Conservation (phyloP, 2,329 filamentous ascomycete species). For the Fusarium odoratissimum region DNA sequence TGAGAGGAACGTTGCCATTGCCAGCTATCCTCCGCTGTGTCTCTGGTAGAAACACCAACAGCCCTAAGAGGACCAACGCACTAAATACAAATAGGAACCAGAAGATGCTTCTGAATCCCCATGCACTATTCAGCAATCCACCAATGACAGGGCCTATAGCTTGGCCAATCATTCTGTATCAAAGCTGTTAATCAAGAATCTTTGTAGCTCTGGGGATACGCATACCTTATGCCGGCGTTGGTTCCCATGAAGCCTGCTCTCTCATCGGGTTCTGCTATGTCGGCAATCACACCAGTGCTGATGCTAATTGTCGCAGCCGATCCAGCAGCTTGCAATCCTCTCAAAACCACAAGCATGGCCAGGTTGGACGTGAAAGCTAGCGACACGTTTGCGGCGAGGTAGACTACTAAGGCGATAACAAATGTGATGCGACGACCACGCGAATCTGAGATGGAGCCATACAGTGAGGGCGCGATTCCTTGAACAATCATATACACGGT, state of each 20-base stretch:
- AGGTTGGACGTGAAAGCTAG: neutral
- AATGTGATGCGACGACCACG: neutral
- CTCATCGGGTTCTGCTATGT: slow-evolving; percentile 35
- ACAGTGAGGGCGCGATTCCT: neutral
- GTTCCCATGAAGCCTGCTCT: slow-evolving; percentile 39
- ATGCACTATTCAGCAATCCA: slow-evolving; percentile 43
- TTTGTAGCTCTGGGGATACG: neutral
- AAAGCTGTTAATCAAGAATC: neutral
- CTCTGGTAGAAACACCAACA: neutral
- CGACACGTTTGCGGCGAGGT: neutral
- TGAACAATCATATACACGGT: neutral
- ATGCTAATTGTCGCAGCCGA: slow-evolving; percentile 41
- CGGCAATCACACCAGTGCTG: slow-evolving; percentile 39
- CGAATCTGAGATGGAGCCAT: neutral
- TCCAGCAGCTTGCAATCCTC: slow-evolving; percentile 38
- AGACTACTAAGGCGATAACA: neutral
- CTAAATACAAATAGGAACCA: slow-evolving; percentile 44
- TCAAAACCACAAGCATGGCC: neutral
- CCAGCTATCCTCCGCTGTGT: neutral
- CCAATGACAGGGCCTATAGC: slow-evolving; percentile 50
- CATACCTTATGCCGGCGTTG: slow-evolving; percentile 13
- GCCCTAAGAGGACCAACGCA: slow-evolving; percentile 21
- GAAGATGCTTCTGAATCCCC: slow-evolving; percentile 49
- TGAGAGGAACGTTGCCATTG: neutral
- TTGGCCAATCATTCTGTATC: slow-evolving; percentile 26